These are phyloP conservation scores for Asterochloris erici DNA, from an alignment of 139 green algal genomes.

Conservation along the genomic window DNA sequence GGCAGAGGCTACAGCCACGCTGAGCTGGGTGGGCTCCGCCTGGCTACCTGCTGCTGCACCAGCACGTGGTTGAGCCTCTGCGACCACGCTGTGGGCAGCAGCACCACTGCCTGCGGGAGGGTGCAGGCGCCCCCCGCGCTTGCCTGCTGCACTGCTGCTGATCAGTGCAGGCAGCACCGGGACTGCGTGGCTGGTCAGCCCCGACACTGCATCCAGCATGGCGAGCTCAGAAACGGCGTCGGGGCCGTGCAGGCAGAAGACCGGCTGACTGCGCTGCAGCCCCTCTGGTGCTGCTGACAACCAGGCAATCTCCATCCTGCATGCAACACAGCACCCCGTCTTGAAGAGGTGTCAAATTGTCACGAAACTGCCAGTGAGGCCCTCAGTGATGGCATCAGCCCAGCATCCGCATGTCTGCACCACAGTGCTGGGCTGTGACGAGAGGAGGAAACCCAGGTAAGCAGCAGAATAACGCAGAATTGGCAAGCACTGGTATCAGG, in stretches of 20 bases:
- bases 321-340: neutral
- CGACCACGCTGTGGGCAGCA: neutral
- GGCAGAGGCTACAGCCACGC: neutral
- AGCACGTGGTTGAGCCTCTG: neutral
- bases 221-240: constrained; percentile 61
- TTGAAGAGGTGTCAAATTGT: too few relatives aligned
- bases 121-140: neutral
- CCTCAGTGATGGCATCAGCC: too few relatives aligned
- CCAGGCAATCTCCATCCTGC: constrained; percentile 63
- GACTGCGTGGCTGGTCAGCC: neutral
- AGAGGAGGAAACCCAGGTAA: too few relatives aligned
- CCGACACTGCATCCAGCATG: constrained; percentile 37
- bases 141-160: too few relatives aligned
- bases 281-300: constrained; percentile 18
- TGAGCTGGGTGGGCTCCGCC: neutral
- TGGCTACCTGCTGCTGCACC: neutral
- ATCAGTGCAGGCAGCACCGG: constrained; percentile 36
- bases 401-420: too few relatives aligned
- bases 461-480: too few relatives aligned
- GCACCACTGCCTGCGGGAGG: neutral
- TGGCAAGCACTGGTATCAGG: too few relatives aligned
- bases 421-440: too few relatives aligned
- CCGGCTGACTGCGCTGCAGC: constrained; percentile 28
- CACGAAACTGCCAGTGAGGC: too few relatives aligned
- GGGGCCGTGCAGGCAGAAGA: constrained; percentile 62